Percentiles rank a stretch among this genome's conserved stretches.
Evolutionary conservation across 306 rosid genomes (phyloP).

Genomic region (Sicyos edulis): DNA sequence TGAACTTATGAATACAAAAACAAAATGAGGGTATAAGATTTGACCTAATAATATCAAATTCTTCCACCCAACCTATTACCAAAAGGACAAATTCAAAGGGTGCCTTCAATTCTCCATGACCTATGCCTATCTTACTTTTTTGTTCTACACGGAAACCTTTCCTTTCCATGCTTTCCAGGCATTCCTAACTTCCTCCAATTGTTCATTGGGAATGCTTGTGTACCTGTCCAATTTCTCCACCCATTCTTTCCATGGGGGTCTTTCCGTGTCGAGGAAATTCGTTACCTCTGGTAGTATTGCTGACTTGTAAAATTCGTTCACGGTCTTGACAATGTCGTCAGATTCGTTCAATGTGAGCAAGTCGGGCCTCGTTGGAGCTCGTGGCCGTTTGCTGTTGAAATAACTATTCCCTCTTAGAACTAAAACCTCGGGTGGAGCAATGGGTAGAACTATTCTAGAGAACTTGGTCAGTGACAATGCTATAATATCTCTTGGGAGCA

Average conservation of each 20-base stretch:
- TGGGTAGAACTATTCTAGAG: constrained; percentile 63
- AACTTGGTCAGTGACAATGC: constrained; percentile 59
- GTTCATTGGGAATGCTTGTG: constrained; percentile 54
- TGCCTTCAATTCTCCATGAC: constrained; percentile 19
- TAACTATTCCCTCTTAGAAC: constrained; percentile 65
- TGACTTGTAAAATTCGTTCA: constrained; percentile 63
- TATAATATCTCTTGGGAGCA: constrained; percentile 65
- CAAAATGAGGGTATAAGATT: too few species aligned
- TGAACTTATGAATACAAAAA: too few species aligned
- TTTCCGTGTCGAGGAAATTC: constrained; percentile 58
- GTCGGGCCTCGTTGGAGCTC: constrained; percentile 58
- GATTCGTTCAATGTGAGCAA: constrained; percentile 68
- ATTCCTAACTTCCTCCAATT: constrained; percentile 61
- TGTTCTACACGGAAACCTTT: constrained; percentile 28
- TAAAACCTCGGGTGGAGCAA: constrained; percentile 79
- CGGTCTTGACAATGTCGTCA: constrained; percentile 51
- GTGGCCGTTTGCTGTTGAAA: constrained; percentile 41
- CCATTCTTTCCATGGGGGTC: constrained; percentile 76
- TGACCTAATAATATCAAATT: too few species aligned
- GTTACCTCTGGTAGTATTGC: constrained; percentile 63
- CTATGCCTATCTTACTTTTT: constrained; percentile 25
- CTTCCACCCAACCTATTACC: too few species aligned
- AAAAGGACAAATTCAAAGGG: neutral
- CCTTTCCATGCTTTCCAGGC: constrained; percentile 75
- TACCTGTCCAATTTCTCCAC: constrained; percentile 62